phyloP scores from a whole-genome alignment of 2,329 filamentous ascomycete genomes.

The Trichoderma koningiopsis region DNA sequence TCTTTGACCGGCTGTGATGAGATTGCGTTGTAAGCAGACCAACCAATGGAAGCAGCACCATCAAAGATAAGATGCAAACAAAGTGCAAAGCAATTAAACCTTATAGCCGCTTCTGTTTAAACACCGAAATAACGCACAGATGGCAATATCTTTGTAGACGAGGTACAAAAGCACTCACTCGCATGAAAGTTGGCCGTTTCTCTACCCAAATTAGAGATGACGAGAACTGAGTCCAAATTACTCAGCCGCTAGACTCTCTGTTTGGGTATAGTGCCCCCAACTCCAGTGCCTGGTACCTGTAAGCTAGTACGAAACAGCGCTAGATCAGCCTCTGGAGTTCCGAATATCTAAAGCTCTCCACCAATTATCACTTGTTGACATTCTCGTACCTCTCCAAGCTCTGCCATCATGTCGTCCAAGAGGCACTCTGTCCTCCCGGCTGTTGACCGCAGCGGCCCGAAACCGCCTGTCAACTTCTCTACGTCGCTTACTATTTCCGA shows the following conservation, averaged over 20 bases:
- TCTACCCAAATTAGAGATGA: background rate
- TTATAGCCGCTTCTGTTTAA: background rate
- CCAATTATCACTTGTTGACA: background rate
- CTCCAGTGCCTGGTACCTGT: background rate
- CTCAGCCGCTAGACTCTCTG: background rate
- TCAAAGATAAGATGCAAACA: background rate
- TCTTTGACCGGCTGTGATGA: background rate
- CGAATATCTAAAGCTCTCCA: background rate
- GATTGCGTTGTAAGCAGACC: background rate
- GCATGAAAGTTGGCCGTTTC: background rate
- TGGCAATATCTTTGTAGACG: background rate
- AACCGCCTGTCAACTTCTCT: conserved; percentile 64
- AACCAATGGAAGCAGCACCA: background rate
- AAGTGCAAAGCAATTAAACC: background rate
- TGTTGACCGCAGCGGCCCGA: conserved; percentile 55
- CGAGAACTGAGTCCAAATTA: background rate
- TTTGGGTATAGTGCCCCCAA: background rate
- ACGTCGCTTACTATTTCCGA: conserved; percentile 64
- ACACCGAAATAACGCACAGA: background rate
- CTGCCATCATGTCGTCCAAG: conserved; percentile 47
- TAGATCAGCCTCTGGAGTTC: background rate
- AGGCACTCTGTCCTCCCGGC: conserved; percentile 60
- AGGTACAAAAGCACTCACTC: background rate
- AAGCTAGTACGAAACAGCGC: background rate
- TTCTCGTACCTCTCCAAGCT: background rate